Percentiles rank a stretch among this genome's conserved stretches.
These are phyloP conservation scores for Sporothrix euskadiensis DNA, from an alignment of 2,329 filamentous ascomycete species.

Conservation along the genomic window DNA sequence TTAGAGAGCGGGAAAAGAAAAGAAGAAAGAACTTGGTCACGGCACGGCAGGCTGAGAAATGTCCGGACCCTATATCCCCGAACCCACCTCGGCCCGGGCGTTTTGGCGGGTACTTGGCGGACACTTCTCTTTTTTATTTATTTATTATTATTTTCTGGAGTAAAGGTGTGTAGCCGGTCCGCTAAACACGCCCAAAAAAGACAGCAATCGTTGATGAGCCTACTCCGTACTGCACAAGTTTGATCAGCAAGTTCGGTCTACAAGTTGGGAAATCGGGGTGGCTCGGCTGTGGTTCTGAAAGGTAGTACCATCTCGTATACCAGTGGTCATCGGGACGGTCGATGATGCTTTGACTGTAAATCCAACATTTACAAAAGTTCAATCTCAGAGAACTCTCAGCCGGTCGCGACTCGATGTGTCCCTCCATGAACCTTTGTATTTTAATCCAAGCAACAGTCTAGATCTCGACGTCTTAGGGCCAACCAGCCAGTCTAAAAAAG, in stretches of 20 bases:
- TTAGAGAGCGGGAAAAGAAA: background rate
- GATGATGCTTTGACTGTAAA: too few relatives aligned
- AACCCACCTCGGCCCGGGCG: background rate
- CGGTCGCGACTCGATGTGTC: too few relatives aligned
- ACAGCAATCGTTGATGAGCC: background rate
- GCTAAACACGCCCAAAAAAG: background rate
- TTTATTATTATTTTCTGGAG: background rate
- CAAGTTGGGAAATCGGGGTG: too few relatives aligned
- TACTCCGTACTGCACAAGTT: background rate
- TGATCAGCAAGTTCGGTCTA: background rate
- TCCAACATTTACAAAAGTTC: too few relatives aligned
- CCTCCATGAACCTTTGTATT: background rate
- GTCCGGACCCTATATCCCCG: background rate
- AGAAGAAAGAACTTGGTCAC: background rate
- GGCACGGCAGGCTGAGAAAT: too few relatives aligned
- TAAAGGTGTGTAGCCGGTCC: background rate
- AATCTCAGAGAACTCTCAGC: too few relatives aligned
- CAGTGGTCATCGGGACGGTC: too few relatives aligned
- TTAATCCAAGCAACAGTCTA: background rate
- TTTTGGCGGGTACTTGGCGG: background rate
- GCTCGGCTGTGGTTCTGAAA: too few relatives aligned
- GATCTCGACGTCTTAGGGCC: background rate
- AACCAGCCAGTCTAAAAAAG: background rate
- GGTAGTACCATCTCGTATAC: too few relatives aligned
- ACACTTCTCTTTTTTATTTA: background rate